phyloP scores from a whole-genome alignment of 179 eudicot genomes.

The Beta lomatogona region DNA sequence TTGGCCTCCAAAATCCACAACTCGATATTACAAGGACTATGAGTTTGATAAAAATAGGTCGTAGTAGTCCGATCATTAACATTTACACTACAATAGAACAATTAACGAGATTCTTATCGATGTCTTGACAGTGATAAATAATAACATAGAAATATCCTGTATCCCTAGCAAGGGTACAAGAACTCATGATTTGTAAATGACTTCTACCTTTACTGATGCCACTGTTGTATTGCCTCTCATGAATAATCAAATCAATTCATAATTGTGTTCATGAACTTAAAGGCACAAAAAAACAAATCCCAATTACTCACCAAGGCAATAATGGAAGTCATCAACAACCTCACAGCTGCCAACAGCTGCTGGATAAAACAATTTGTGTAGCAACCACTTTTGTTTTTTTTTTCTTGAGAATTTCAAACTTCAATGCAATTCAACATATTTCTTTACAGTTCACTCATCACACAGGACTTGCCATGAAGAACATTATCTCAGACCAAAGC shows the following conservation, averaged over 20 bases:
- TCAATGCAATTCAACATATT: neutral
- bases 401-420: constrained; percentile 1
- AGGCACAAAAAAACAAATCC: neutral
- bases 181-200: neutral
- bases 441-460: neutral
- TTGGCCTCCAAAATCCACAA: no score
- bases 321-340: constrained; percentile 13
- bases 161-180: neutral
- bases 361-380: neutral
- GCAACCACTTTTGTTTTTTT: neutral
- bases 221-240: neutral
- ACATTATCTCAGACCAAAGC: neutral
- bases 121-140: neutral
- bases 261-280: neutral
- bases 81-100: neutral
- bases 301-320: constrained; percentile 5
- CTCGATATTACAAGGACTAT: neutral
- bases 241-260: neutral
- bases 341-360: constrained; percentile 23
- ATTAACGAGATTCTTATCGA: neutral
- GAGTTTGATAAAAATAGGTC: neutral
- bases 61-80: neutral
- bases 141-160: neutral
- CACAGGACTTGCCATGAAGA: constrained; percentile 10
- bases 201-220: neutral